phyloP scores from a whole-genome alignment of 2,329 filamentous ascomycete genomes.

The Colletotrichum acutatum region DNA sequence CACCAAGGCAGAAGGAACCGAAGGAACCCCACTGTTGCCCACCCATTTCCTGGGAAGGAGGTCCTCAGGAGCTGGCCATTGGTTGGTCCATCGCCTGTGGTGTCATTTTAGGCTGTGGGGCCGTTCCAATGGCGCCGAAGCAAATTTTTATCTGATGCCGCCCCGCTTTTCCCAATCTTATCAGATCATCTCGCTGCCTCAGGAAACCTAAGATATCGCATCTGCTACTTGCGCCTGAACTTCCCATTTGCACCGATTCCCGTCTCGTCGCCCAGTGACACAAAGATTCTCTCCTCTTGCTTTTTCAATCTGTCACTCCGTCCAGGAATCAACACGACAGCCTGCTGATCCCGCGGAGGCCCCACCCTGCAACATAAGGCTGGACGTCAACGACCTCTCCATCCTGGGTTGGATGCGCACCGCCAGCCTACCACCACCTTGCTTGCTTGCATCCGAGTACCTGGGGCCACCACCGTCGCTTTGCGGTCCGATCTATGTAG shows the following conservation, averaged over 20 bases:
- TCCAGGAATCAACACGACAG: not conserved
- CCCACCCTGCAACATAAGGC: not conserved
- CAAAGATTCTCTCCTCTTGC: not conserved
- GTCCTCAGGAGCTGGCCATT: not conserved
- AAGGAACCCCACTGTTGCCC: not conserved
- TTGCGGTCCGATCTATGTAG: not conserved
- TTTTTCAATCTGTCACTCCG: not conserved
- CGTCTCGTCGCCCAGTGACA: not conserved
- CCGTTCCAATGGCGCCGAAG: constrained; percentile 4
- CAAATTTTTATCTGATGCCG: constrained; percentile 31
- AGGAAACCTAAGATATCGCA: not conserved
- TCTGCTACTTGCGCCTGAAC: not conserved
- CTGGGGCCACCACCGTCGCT: not conserved
- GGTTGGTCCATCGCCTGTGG: not conserved
- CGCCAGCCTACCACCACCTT: no score
- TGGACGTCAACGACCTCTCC: not conserved
- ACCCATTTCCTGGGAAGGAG: not conserved
- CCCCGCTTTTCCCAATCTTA: constrained; percentile 33
- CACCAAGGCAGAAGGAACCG: not conserved
- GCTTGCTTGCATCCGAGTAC: not conserved
- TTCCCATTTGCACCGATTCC: not conserved
- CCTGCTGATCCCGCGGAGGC: not conserved
- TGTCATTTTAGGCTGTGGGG: constrained; percentile 14
- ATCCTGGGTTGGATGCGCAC: not conserved
- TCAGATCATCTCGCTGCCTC: constrained; percentile 31